phyloP scores from a whole-genome alignment of 2,329 filamentous ascomycete species.

The Cladosporium cucumerinum region DNA sequence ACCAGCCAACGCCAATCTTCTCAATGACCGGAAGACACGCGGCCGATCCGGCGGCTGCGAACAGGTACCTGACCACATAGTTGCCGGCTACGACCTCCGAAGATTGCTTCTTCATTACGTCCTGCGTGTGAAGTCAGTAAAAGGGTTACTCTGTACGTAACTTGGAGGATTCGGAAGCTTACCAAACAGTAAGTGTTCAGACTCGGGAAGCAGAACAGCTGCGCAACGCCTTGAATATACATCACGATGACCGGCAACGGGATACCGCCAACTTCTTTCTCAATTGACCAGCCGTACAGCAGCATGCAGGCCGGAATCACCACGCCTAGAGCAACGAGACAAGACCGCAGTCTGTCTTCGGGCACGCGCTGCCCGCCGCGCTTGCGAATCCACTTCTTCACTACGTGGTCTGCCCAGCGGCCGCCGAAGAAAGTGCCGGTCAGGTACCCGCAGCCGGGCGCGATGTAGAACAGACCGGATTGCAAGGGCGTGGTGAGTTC shows the following conservation, averaged over 20 bases:
- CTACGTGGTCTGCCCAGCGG: conserved; percentile 64
- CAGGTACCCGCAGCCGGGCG: conserved; percentile 68
- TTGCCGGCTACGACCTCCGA: conserved; percentile 73
- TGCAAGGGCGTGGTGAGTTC: conserved; percentile 63
- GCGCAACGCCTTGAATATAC: conserved; percentile 70
- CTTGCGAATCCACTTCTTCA: conserved; percentile 62
- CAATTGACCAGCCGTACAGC: conserved; percentile 64
- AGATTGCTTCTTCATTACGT: conserved; percentile 70
- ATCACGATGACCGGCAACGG: conserved; percentile 67
- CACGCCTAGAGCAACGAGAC: conserved; percentile 54
- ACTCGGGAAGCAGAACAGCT: conserved; percentile 72
- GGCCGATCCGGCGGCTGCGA: conserved; percentile 68
- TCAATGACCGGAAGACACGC: conserved; percentile 72
- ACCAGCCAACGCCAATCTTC: conserved; percentile 75
- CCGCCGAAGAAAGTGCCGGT: conserved; percentile 69
- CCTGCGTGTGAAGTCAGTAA: conserved; percentile 31
- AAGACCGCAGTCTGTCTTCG: conserved; percentile 64
- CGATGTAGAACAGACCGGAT: conserved; percentile 70
- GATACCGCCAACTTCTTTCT: conserved; percentile 54
- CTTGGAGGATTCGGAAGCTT: not conserved
- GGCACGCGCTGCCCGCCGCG: conserved; percentile 58
- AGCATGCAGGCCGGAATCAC: conserved; percentile 62
- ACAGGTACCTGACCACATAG: conserved; percentile 73
- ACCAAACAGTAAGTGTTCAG: conserved; percentile 73
- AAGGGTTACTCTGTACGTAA: not conserved